phyloP scores from a whole-genome alignment of 2,329 filamentous ascomycete species.

The Colletotrichum spaethianum region DNA sequence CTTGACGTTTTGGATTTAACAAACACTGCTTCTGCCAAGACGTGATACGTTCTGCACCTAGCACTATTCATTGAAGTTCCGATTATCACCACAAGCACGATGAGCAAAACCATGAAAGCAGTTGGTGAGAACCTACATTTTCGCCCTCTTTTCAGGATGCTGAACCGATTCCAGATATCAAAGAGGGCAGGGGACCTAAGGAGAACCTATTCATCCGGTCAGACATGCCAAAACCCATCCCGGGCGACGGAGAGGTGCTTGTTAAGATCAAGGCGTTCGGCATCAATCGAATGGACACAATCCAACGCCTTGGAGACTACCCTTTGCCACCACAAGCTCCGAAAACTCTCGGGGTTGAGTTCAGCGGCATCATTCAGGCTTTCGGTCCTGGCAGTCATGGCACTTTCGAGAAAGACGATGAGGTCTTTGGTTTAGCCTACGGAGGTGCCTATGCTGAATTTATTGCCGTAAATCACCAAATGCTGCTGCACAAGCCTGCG shows the following conservation, averaged over 20 bases:
- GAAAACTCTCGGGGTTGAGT: constrained; percentile 82
- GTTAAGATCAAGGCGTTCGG: constrained; percentile 87
- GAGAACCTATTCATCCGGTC: constrained; percentile 72
- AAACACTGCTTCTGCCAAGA: background rate
- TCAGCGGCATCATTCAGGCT: constrained; percentile 77
- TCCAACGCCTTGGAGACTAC: constrained; percentile 82
- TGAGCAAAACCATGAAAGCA: background rate
- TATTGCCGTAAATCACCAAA: constrained; percentile 80
- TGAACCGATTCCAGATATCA: constrained; percentile 63
- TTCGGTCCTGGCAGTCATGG: constrained; percentile 65
- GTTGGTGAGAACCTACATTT: background rate
- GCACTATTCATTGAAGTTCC: accelerated
- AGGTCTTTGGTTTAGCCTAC: constrained; percentile 91
- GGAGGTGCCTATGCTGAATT: constrained; percentile 93
- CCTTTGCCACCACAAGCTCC: constrained; percentile 80
- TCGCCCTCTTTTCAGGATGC: background rate
- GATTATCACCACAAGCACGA: background rate
- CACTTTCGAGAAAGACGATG: constrained; percentile 79
- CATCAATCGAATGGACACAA: constrained; percentile 87
- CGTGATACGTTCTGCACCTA: background rate
- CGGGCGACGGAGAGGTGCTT: constrained; percentile 76
- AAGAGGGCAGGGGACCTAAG: constrained; percentile 67
- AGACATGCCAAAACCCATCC: constrained; percentile 64
- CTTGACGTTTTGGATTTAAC: background rate
- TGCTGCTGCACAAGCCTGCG: constrained; percentile 86